Evolutionary conservation across 495 filamentous ascomycete species (phyloP), one percentile per base, ranked within the genome.

Genomic region (Penicillium bialowiezense): DNA sequence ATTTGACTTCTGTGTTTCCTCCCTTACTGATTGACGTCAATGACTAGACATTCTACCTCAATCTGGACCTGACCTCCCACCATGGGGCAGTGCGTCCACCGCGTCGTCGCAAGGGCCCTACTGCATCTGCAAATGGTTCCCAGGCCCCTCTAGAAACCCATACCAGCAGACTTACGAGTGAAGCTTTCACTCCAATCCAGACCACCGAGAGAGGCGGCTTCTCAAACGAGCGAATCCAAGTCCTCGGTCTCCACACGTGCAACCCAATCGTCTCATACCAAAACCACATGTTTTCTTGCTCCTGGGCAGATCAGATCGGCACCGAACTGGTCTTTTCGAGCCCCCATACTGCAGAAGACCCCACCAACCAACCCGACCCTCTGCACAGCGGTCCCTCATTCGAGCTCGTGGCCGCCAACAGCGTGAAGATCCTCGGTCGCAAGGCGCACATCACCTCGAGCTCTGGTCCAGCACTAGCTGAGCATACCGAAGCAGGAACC

Each of bases 221-320:
- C 12, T 24, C 60, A 35, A 38, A 60, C 65, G 58, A 73, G 54
- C 52, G 68, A 67, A 82, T 96, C n/a, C 89, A 95, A 54, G 83
- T 96, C 37, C 74, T 90, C 13, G 89, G 86, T 35, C 77, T 96
- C 3, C 87, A 95, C 62, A 84, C 83, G 60, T 24, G 54, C 56
- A 72, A 87, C 51, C 91, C 91, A 0, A 65, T 95, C 24, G 70
- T 93, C 38, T 82, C 83, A 3, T 91, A 92, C 72, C 73, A 85
- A 36, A 85, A 85, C 38, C 80, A 82, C 42, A 69, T 90, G 28
- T 91, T 88, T 63, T 83, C 78, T 53, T 91, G 89, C 47, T 62
- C 77, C 23, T 96, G 91, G 91, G 76, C 77, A 24, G 75, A 84
- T 37, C 86, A 88, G 48, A 75, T 92, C 3, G 90, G 90, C 26